A percentile compares a stretch with the other conserved stretches of the same genome.
phyloP scores from a whole-genome alignment of 768 basidiomycete species.

The Boletus pseudo-olivaceus region DNA sequence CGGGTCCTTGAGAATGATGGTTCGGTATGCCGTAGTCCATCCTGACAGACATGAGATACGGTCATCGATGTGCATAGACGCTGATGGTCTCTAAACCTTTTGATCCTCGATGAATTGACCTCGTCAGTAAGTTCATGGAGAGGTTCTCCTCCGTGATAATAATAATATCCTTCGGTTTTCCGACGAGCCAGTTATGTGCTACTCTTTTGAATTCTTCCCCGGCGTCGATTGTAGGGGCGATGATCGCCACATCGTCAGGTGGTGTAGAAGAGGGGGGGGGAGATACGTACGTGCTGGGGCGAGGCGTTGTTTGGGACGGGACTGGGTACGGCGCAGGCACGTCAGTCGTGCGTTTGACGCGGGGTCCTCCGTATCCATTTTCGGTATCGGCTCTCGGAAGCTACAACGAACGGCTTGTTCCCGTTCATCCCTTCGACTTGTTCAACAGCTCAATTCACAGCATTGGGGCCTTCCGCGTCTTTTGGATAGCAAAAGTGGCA shows the following conservation, averaged over 20 bases:
- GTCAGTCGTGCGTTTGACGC: too few species aligned
- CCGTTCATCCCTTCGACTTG: not conserved
- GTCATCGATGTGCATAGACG: constrained; percentile 89
- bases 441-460: not conserved
- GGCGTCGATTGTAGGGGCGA: constrained; percentile 94
- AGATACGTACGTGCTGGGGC: too few species aligned
- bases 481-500: not conserved
- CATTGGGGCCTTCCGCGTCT: not conserved
- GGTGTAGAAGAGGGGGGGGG: too few species aligned
- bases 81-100: constrained; percentile 57
- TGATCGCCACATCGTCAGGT: constrained; percentile 57
- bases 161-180: constrained; percentile 81
- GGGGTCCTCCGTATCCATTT: not conserved
- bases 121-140: constrained; percentile 85
- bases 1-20: constrained; percentile 91
- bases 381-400: not conserved
- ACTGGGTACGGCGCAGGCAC: too few species aligned
- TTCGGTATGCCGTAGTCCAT: constrained; percentile 90
- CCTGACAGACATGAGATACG: constrained; percentile 90
- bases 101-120: constrained; percentile 93
- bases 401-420: not conserved
- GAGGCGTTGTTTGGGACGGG: too few species aligned
- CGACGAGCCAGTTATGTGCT: constrained; percentile 87
- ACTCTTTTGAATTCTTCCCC: constrained; percentile 97
- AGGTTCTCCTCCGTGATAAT: constrained; percentile 74